Base-by-base conservation (phyloP, 2,329 filamentous ascomycete genomes). In the Epichloe gansuensis region DNA sequence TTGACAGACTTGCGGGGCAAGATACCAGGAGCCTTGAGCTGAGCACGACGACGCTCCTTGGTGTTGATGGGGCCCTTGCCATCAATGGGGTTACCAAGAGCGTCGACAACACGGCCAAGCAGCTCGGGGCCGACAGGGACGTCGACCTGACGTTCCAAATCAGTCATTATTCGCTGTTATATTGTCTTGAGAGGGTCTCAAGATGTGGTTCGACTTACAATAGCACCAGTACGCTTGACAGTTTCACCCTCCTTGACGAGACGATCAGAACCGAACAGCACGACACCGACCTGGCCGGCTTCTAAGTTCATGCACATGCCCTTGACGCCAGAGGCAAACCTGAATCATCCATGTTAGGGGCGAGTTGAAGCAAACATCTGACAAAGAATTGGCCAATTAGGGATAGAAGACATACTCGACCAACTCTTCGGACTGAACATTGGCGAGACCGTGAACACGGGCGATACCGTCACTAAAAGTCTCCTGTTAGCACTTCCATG, bases 301-400 rank as follows among this genome's bases (percentile, higher is more conserved):
- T 98, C 93, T 77, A 98, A 85, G 88, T 98, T 98, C 91, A 98
- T 97, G 88, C 91, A 97, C 93, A 98, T 98, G 75, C 93, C 93
- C 86, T 97, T 97, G 77, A 97, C 93, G 75, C 93, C 93, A 62
- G 93, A 98, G 69, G 93, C 89, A 81, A 98, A 98, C 82, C 91
- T 96, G 28, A 47, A 55, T 15, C n/a, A 28, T 12, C 28, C 5
- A 37, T n/a, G 52, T 63, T 61, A 65, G 57, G 46, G 54, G 46
- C 34, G 6, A 52, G 28, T 52, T 52, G 46, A 37, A 44, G 51
- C 53, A 46, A 55, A 8, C 5, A n/a, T 25, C 50, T 25, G 50
- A 46, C 12, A 12, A 23, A 9, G 34, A 31, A 31, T 11, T 15
- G 46, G 13, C 8, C 37, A 51, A 28, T 17, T 15, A 35, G 53